Base-by-base conservation (phyloP, 495 filamentous ascomycete genomes). In the Annulohypoxylon nitens region DNA sequence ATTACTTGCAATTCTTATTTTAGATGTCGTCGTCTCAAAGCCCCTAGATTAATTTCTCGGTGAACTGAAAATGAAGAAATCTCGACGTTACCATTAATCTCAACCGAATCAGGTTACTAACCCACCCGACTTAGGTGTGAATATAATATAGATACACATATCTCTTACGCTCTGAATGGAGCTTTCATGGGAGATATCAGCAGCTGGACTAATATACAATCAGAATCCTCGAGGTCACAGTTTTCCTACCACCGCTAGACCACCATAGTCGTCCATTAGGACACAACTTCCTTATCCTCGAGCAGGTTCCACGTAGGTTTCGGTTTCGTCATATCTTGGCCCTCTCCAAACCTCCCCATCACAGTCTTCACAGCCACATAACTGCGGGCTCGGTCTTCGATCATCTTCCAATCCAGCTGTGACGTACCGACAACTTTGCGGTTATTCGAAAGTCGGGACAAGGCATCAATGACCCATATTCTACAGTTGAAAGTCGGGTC, bases 11-110 rank as follows among this genome's bases (percentile, higher is more conserved):
- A n/a, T n/a, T n/a, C n/a, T n/a, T n/a, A n/a, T 4, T 30, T 30
- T 30, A 30, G 26, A 30, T 30, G 26, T 30, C 26, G 26, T 30
- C 26, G 88, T 64, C 76, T 88, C 1, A 71, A 80, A 12, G 77
- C 84, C 51, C n/a, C n/a, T n/a, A n/a, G n/a, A n/a, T n/a, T n/a
- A n/a, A n/a, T 79, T 78, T 65, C 83, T 85, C 1, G 78, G 82
- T 47, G 86, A 85, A 67, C 69, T 86, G 41, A 78, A 74, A 57
- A 88, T 87, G 83, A 85, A 88, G 71, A 71, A 43, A 20, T 75
- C 80, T 33, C 83, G 86, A 61, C 20, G 20, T 1, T 23, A 0
- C 0, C 1, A 23, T 23, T 23, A 0, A 23, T 23, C 20, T 23
- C 1, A 23, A 23, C 1, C 20, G 20, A 1, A 23, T 23, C 20